Conservation (phyloP, 148 eudicot species). For the Rhododendron ferrugineum region DNA sequence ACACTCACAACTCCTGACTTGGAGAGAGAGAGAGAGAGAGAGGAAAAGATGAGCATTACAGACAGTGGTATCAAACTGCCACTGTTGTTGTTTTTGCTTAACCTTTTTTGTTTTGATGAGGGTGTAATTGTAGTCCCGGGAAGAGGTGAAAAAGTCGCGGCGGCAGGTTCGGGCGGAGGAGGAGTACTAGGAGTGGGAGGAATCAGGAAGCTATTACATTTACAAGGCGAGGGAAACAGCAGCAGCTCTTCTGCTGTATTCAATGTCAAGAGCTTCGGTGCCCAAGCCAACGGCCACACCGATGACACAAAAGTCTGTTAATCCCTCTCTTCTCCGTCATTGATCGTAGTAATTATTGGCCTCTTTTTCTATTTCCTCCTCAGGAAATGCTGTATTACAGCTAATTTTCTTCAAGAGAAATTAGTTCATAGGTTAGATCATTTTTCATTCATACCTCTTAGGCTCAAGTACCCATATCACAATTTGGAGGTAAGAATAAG, state of each 20-base stretch:
- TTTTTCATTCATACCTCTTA: neutral
- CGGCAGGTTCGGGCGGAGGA: neutral
- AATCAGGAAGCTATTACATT: neutral
- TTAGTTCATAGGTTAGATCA: neutral
- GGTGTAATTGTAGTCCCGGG: neutral
- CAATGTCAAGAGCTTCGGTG: constrained; percentile 17
- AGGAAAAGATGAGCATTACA: neutral
- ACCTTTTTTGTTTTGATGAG: neutral
- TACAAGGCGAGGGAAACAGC: neutral
- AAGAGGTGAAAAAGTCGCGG: neutral
- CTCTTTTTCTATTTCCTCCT: neutral
- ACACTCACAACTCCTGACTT: neutral
- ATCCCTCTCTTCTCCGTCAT: neutral
- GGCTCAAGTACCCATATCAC: neutral
- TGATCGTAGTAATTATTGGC: neutral
- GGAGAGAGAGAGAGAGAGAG: neutral
- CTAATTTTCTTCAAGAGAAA: neutral
- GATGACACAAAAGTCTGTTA: constrained; percentile 14
- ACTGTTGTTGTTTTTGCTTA: neutral
- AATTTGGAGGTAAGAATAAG: neutral
- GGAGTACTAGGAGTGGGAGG: neutral
- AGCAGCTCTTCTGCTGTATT: constrained; percentile 10
- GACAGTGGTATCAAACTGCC: neutral
- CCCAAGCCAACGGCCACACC: constrained; percentile 13
- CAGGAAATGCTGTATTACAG: neutral